Conservation (phyloP, 345 rosid genomes). For the Citrus sp. region DNA sequence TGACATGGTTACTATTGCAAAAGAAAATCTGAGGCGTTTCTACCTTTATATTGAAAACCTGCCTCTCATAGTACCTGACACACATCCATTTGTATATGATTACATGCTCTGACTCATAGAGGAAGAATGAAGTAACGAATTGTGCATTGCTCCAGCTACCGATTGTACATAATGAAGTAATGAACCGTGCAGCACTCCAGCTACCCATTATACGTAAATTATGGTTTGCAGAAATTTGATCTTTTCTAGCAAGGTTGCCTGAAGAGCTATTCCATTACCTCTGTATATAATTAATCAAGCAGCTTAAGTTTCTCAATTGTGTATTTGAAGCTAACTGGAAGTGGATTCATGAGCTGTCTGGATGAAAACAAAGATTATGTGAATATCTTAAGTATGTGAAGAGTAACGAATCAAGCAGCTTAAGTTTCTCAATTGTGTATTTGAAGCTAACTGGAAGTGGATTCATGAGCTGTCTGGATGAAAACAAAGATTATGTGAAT, state of each 20-base stretch:
- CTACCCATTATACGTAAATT: slow-evolving; percentile 26
- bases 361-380: background rate
- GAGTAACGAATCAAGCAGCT: background rate
- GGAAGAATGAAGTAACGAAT: background rate
- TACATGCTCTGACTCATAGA: slow-evolving; percentile 55
- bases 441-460: slow-evolving; percentile 3
- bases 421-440: background rate
- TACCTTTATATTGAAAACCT: slow-evolving; percentile 52
- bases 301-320: background rate
- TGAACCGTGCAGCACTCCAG: background rate
- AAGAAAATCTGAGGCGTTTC: slow-evolving; percentile 50
- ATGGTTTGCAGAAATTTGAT: slow-evolving; percentile 12
- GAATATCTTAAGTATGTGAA: background rate
- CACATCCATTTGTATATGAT: slow-evolving; percentile 40
- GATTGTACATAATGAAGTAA: background rate
- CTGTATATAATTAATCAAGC: slow-evolving; percentile 23
- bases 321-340: slow-evolving; percentile 1
- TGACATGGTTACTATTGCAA: slow-evolving; percentile 42
- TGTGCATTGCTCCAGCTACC: background rate
- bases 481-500: slow-evolving; percentile 1
- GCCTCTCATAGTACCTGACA: slow-evolving; percentile 39
- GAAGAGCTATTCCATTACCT: slow-evolving; percentile 7
- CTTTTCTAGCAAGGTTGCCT: slow-evolving; percentile 10
- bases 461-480: background rate
- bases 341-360: background rate